Evolutionary conservation across 2,329 filamentous ascomycete genomes (phyloP).

Genomic region (Mariannaea sp.): DNA sequence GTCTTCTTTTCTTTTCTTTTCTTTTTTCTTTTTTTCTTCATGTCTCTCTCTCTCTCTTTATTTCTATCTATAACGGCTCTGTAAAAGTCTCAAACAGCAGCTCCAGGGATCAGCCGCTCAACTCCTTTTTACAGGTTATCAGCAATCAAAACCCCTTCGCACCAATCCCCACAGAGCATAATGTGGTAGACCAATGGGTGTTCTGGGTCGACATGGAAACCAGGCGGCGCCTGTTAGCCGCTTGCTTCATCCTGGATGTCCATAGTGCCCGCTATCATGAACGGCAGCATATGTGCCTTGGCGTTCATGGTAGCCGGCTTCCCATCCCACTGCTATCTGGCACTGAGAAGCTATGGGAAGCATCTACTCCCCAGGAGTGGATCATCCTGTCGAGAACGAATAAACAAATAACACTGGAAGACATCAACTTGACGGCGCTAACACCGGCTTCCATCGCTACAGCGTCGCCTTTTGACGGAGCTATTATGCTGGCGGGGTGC

Average conservation of each 20-base stretch:
- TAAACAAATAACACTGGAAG: constrained; percentile 34
- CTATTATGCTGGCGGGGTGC: constrained; percentile 47
- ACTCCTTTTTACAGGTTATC: constrained; percentile 48
- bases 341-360: constrained; percentile 56
- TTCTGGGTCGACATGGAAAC: constrained; percentile 59
- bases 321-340: constrained; percentile 53
- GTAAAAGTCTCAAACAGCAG: constrained; percentile 15
- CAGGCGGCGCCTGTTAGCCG: constrained; percentile 57
- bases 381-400: constrained; percentile 40
- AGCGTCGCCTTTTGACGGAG: constrained; percentile 46
- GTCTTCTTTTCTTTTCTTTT: constrained; percentile 24
- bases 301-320: constrained; percentile 46
- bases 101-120: constrained; percentile 32
- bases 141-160: constrained; percentile 39
- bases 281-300: constrained; percentile 45
- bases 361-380: constrained; percentile 53
- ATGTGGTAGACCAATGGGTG: constrained; percentile 51
- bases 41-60: constrained; percentile 22
- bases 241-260: constrained; percentile 61
- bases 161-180: constrained; percentile 27
- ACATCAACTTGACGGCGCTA: constrained; percentile 41
- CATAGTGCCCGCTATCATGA: constrained; percentile 61
- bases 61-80: constrained; percentile 41
- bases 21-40: constrained; percentile 38
- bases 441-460: constrained; percentile 44